Evolutionary conservation across 768 basidiomycete species (phyloP), one percentile per base, ranked within the genome.

Genomic region (Cystoderma amianthinum): DNA sequence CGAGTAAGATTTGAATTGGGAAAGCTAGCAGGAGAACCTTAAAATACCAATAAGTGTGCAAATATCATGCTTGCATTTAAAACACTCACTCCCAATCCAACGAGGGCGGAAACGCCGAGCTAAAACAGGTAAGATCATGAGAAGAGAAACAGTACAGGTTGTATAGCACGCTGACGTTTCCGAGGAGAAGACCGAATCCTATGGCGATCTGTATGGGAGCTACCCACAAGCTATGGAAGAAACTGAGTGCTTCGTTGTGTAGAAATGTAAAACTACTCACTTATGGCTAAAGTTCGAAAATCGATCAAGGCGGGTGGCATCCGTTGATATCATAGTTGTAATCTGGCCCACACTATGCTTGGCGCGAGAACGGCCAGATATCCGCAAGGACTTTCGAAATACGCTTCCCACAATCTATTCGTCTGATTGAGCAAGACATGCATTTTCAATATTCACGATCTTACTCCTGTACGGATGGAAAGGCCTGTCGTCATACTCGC

Each of bases 21-120:
- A 81, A 72, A 3, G 74, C 76, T 5, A 80, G 43, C 2, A 82
- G 41, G 15, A 84, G 62, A 19, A 78, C 64, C 63, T 73, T 48
- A 12, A 39, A 0, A 32, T 36, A 42, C 39, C 33, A 20, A n/a
- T n/a, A n/a, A n/a, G n/a, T n/a, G n/a, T n/a, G n/a, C n/a, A n/a
- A n/a, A n/a, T n/a, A n/a, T n/a, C n/a, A n/a, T n/a, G n/a, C n/a
- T n/a, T n/a, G n/a, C n/a, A n/a, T n/a, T n/a, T n/a, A 11, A 47
- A n/a, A 16, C n/a, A 23, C 16, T 13, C 57, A 59, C 73, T 39
- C 57, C 76, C 9, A 82, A 57, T 0, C 79, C 82, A 16, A 84
- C 82, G 11, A 87, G 67, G 0, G 82, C 82, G 1, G 82, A 84
- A 48, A 76, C 77, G 4, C 83, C 82, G 15, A 87, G 65, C 70